phyloP scores from a whole-genome alignment of 768 basidiomycete genomes.

The Leccinum disarticulatum region DNA sequence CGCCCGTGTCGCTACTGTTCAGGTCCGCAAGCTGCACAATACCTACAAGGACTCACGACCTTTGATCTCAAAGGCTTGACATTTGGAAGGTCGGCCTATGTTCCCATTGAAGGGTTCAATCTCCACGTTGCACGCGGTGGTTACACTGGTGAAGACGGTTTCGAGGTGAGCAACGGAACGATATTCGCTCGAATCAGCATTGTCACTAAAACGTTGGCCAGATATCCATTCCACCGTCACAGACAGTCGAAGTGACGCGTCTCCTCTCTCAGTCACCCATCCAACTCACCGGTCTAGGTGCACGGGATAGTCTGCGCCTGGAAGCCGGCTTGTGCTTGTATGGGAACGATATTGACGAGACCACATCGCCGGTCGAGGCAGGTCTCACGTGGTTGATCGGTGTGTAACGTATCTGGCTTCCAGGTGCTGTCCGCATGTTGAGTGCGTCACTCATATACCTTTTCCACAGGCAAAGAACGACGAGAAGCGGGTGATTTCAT shows the following conservation, averaged over 20 bases:
- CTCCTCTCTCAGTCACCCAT: conserved; percentile 63
- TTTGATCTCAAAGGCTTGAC: conserved; percentile 72
- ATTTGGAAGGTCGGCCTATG: conserved; percentile 83
- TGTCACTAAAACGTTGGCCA: conserved; percentile 26
- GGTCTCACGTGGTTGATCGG: conserved; percentile 93
- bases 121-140: conserved; percentile 92
- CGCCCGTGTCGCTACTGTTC: background rate
- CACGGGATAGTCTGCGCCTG: conserved; percentile 89
- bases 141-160: conserved; percentile 98
- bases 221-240: conserved; percentile 86
- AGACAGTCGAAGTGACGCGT: conserved; percentile 69
- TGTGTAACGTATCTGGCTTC: conserved; percentile 41
- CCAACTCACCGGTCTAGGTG: conserved; percentile 86
- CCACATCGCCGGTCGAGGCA: conserved; percentile 84
- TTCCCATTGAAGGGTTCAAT: conserved; percentile 59
- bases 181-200: background rate
- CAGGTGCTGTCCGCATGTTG: background rate
- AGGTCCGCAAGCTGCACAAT: conserved; percentile 83
- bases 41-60: conserved; percentile 73
- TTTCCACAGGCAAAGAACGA: conserved; percentile 71
- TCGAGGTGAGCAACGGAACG: conserved; percentile 59
- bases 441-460: background rate
- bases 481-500: conserved; percentile 72
- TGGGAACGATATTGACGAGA: conserved; percentile 90
- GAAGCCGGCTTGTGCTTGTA: conserved; percentile 98